Evolutionary conservation across 2,329 filamentous ascomycete species (phyloP).

Genomic region (Aspergillus awamori): DNA sequence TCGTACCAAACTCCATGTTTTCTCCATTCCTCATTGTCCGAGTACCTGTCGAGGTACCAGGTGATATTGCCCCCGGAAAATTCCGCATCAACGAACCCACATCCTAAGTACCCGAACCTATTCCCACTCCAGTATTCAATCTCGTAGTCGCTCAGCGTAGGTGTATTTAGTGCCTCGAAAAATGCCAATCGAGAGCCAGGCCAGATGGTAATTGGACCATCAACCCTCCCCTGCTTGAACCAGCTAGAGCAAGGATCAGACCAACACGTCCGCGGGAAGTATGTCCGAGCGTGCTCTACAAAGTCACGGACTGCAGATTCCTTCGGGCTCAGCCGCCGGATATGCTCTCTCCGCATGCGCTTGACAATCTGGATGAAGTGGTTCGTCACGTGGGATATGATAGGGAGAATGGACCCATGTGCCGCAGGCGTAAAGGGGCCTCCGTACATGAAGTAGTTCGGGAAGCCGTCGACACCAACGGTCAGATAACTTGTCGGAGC

Average conservation of each 20-base stretch:
- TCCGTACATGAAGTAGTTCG: slow-evolving; percentile 34
- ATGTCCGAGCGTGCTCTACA: slow-evolving; percentile 17
- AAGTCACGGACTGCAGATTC: slow-evolving; percentile 13
- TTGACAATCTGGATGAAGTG: slow-evolving; percentile 14
- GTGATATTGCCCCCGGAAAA: slow-evolving; percentile 9
- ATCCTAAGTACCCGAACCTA: slow-evolving; percentile 15
- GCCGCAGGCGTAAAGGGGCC: slow-evolving; percentile 15
- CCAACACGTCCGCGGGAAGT: slow-evolving; percentile 20
- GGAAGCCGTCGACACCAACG: slow-evolving; percentile 34
- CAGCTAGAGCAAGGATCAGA: slow-evolving; percentile 20
- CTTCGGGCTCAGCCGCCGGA: slow-evolving; percentile 16
- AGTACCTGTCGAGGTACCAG: slow-evolving; percentile 17
- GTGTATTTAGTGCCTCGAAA: slow-evolving; percentile 5
- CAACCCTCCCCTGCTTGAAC: slow-evolving; percentile 19
- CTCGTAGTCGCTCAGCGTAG: slow-evolving; percentile 15
- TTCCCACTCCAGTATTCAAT: slow-evolving; percentile 20
- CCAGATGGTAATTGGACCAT: slow-evolving; percentile 14
- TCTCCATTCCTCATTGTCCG: slow-evolving; percentile 7
- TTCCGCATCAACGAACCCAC: slow-evolving; percentile 14
- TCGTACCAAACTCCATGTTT: neutral
- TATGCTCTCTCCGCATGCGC: slow-evolving; percentile 16
- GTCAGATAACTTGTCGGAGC: slow-evolving; percentile 38
- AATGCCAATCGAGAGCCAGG: slow-evolving; percentile 16
- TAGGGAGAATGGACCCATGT: slow-evolving; percentile 17
- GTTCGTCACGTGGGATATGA: slow-evolving; percentile 6